Base-by-base conservation (phyloP, 345 rosid species). In the Cardamine occulta region DNA sequence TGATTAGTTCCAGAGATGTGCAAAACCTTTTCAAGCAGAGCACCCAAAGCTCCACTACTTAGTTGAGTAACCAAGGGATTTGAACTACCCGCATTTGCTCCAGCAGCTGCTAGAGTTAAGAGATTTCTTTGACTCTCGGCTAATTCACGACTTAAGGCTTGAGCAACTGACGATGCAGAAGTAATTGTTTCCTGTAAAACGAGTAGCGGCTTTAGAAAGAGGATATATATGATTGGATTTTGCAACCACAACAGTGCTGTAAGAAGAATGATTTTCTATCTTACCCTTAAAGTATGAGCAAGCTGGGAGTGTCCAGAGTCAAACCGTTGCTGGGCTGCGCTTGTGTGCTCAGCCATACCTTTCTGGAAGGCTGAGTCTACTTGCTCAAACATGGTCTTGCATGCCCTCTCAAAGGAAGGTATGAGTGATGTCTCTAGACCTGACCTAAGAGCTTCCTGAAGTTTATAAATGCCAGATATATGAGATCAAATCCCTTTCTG, bases 331-430 rank as follows among this genome's bases (percentile, higher is more conserved):
- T 85, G 87, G 52, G 91, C 87, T 52, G 96, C 86, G 58, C 78
- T 78, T 78, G 89, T 86, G 84, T 90, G 97, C 74, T 92, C 93
- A 17, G 76, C 66, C 72, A 94, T 82, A 80, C 96, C 97, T 78
- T 85, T 88, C 81, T 85, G 93, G 65, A 94, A 92, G 24, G 96
- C 74, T 29, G 89, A 73, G 83, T 94, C 95, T 1, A 94, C 84
- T 85, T 94, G 97, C 53, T 87, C 97, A 83, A 94, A 94, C 97
- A 92, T 86, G 39, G 89, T 84, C 84, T 86, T 88, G 84, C 96
- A 94, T 15, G 97, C 84, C 84, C 74, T 88, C 83, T 94, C 97
- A 83, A 94, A 94, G 70, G 97, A 88, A 80, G 99, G 99, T 68
- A 90, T 77, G 62, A 90, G 74, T 23, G 89, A 92, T 63, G 90